phyloP scores from a whole-genome alignment of 805 yeast genomes.

The Candida koratica region DNA sequence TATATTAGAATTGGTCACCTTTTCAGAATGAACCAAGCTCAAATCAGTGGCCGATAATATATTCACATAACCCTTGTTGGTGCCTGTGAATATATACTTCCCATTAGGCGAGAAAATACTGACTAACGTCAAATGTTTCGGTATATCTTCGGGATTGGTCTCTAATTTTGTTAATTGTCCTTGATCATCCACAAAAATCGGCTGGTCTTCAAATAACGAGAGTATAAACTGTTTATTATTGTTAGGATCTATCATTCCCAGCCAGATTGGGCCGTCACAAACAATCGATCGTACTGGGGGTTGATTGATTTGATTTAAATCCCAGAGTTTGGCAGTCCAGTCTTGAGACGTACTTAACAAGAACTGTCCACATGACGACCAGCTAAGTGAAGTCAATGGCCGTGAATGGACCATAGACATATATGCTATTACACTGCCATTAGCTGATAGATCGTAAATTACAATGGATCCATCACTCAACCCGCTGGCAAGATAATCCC shows the following conservation, averaged over 20 bases:
- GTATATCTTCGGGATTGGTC: constrained; percentile 18
- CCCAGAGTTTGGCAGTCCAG: constrained; percentile 83
- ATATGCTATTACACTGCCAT: constrained; percentile 52
- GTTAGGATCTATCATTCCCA: constrained; percentile 52
- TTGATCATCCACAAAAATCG: constrained; percentile 46
- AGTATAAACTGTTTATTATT: constrained; percentile 51
- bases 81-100: constrained; percentile 62
- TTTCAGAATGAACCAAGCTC: constrained; percentile 44
- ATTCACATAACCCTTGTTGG: constrained; percentile 74
- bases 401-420: constrained; percentile 60
- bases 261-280: constrained; percentile 75
- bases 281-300: constrained; percentile 40
- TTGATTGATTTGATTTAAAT: constrained; percentile 39
- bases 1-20: constrained; percentile 65
- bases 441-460: constrained; percentile 70
- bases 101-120: constrained; percentile 53
- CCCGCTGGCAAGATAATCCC: constrained; percentile 86
- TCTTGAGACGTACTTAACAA: constrained; percentile 72
- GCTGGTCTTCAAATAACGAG: constrained; percentile 60
- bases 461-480: constrained; percentile 67
- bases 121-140: constrained; percentile 46
- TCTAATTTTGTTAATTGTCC: constrained; percentile 18
- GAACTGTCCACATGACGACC: constrained; percentile 73
- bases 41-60: constrained; percentile 34
- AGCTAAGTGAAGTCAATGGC: constrained; percentile 66